Evolutionary conservation across 176 grass and related monocot genomes (phyloP).

Genomic region (Oryza australiensis): DNA sequence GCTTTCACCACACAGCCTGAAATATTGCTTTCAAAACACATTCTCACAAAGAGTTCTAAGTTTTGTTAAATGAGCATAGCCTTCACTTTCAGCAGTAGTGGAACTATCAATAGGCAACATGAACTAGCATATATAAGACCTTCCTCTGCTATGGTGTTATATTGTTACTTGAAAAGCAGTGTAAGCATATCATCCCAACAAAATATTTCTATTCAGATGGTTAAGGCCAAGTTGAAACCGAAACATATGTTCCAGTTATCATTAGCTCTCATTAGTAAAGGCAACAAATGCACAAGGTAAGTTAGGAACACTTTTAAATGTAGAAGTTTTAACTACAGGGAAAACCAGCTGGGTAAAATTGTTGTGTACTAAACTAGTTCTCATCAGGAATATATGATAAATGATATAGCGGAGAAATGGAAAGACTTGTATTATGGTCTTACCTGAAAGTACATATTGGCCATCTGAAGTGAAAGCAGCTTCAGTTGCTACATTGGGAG

Average conservation of each 20-base stretch:
- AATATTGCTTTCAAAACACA: conserved; percentile 8
- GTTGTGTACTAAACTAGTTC: neutral
- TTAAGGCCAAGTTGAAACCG: conserved; percentile 13
- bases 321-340: neutral
- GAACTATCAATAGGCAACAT: neutral
- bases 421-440: neutral
- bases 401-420: neutral
- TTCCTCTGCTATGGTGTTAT: too few relatives aligned
- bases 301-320: neutral
- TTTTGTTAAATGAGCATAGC: neutral
- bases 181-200: neutral
- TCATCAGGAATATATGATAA: conserved; percentile 22
- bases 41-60: conserved; percentile 18
- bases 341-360: neutral
- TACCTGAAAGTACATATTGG: conserved; percentile 91
- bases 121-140: neutral
- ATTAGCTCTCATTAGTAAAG: neutral
- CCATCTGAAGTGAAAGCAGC: conserved; percentile 97
- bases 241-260: conserved; percentile 14
- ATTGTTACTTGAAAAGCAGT: neutral
- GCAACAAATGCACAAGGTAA: neutral
- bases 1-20: neutral
- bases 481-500: conserved; percentile 80
- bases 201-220: conserved; percentile 7
- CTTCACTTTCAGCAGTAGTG: neutral